Percentiles rank a stretch among this genome's conserved stretches.
phyloP scores from a whole-genome alignment of 2,329 filamentous ascomycete genomes.

The Rosellinia necatrix region DNA sequence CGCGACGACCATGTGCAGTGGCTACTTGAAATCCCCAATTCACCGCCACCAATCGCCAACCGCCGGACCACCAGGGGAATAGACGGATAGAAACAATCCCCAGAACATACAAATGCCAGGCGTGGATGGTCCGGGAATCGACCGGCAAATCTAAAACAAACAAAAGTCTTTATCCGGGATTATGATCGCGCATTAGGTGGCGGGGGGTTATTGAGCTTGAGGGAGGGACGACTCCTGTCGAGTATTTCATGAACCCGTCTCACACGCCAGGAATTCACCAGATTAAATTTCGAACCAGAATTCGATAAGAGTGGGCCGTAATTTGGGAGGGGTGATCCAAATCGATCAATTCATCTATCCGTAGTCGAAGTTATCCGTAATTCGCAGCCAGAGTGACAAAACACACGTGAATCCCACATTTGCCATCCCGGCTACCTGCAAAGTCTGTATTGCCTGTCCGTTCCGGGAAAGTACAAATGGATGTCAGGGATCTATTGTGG shows the following conservation, averaged over 20 bases:
- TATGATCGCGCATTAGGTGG: conserved; percentile 32
- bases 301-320: conserved; percentile 12
- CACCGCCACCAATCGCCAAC: conserved; percentile 21
- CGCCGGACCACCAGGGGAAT: conserved; percentile 22
- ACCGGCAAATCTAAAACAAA: conserved; percentile 38
- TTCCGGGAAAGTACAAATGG: conserved; percentile 35
- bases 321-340: conserved; percentile 35
- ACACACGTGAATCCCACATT: conserved; percentile 30
- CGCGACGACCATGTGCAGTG: conserved; percentile 15
- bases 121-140: conserved; percentile 28
- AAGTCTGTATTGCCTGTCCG: conserved; percentile 36
- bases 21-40: conserved; percentile 14
- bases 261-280: conserved; percentile 26
- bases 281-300: conserved; percentile 14
- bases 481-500: conserved; percentile 29
- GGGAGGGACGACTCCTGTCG: conserved; percentile 11
- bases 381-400: conserved; percentile 28
- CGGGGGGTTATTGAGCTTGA: conserved; percentile 24
- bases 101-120: conserved; percentile 32
- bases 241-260: conserved; percentile 26
- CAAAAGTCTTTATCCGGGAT: conserved; percentile 35
- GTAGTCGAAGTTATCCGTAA: conserved; percentile 28
- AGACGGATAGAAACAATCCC: conserved; percentile 27
- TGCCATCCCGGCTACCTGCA: conserved; percentile 36
- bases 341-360: conserved; percentile 40